Evolutionary conservation across 1,139 yeast genomes (phyloP), one percentile per base, ranked within the genome.

Genomic region (Yamadazyma songkhlaensis): DNA sequence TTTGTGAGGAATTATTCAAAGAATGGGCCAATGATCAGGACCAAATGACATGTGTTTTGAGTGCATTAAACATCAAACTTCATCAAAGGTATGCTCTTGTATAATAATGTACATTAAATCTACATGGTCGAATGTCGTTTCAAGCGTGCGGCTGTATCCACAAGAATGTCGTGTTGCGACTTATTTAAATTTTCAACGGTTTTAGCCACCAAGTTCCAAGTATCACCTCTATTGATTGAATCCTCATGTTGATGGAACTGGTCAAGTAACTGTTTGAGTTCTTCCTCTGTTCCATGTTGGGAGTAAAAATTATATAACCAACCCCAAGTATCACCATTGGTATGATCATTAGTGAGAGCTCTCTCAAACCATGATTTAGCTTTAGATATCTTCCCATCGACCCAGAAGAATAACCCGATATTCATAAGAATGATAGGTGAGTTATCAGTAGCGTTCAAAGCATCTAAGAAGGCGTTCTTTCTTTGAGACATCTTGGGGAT

Each of bases 341-440:
- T 63, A 1, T 64, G 57, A 42, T 82, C 80, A n/a, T 67, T 65
- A 9, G 32, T 40, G 13, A 81, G 54, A 3, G 94, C 84, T 36
- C 89, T 71, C 33, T 83, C 83, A 46, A 89, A 77, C 92, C 96
- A 90, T 11, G 80, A 71, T 40, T 68, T 66, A 0, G 95, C 89
- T 47, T 81, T 82, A 2, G 73, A 60, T 29, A 69, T 60, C 48
- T 85, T 86, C 0, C 85, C 83, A 25, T 79, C 86, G 3, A 63
- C 51, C 84, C 85, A 85, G 48, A 88, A 81, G 44, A 78, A 77
- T 6, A 72, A 62, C 0, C 94, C 97, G 34, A 87, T 81, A 1
- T 77, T 70, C 20, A 79, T 48, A 17, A 90, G 62, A 1, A 90
- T 74, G 24, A 70, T 48, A 0, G 83, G 69, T 35, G 83, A 70